Conservation (phyloP, 2,329 filamentous ascomycete genomes). For the Coniochaeta ligniaria region DNA sequence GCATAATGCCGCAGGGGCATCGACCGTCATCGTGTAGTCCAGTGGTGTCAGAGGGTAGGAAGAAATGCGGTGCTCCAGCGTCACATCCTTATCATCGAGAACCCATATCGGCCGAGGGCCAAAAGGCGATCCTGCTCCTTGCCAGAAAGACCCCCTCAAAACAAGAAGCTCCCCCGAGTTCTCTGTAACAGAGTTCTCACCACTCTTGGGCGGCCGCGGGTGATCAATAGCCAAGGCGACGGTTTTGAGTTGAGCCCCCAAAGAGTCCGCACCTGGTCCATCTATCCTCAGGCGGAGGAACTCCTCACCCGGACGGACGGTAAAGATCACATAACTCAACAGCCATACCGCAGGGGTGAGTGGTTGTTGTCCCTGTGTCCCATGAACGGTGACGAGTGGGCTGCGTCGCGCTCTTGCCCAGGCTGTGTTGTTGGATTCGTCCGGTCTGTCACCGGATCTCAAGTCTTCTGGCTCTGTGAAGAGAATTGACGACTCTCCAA, state of each 20-base stretch:
- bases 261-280: constrained; percentile 19
- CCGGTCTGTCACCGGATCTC: constrained; percentile 22
- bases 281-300: constrained; percentile 37
- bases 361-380: constrained; percentile 32
- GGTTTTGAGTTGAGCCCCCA: constrained; percentile 20
- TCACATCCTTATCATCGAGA: constrained; percentile 28
- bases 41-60: constrained; percentile 40
- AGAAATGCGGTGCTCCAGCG: constrained; percentile 23
- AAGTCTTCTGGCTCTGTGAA: constrained; percentile 23
- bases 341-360: constrained; percentile 46
- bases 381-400: constrained; percentile 36
- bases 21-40: constrained; percentile 35
- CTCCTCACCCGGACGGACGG: constrained; percentile 39
- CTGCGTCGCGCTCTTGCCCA: constrained; percentile 51
- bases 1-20: constrained; percentile 20
- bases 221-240: constrained; percentile 43
- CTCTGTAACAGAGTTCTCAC: constrained; percentile 11
- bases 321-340: constrained; percentile 44
- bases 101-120: constrained; percentile 58
- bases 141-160: constrained; percentile 57
- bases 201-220: constrained; percentile 15
- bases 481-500: constrained; percentile 11
- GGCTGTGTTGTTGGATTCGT: constrained; percentile 45
- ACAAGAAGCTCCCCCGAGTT: constrained; percentile 28
- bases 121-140: constrained; percentile 61